These are phyloP conservation scores for Boletus insuetus DNA, from an alignment of 768 basidiomycete species.

Conservation along the genomic window DNA sequence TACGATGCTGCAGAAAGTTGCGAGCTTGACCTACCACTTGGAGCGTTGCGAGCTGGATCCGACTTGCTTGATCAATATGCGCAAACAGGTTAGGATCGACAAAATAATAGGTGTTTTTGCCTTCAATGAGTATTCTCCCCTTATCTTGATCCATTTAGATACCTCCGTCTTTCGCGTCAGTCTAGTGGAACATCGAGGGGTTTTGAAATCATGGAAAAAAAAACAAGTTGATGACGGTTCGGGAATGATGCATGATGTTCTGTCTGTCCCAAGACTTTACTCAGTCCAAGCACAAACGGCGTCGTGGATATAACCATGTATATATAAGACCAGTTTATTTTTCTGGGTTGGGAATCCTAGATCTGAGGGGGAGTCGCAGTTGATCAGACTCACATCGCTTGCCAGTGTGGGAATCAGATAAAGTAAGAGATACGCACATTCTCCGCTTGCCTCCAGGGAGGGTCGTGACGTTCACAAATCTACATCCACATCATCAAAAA, in stretches of 20 bases:
- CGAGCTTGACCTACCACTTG: too few species aligned
- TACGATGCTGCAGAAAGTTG: too few species aligned
- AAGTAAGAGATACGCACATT: conserved; percentile 68
- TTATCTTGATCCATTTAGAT: not conserved
- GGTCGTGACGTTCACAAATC: conserved; percentile 92
- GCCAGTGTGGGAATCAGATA: conserved; percentile 43
- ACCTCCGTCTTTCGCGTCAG: not conserved
- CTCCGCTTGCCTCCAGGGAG: conserved; percentile 90
- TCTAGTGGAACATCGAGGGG: too few species aligned
- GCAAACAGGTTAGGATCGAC: too few species aligned
- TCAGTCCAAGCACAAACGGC: conserved; percentile 14
- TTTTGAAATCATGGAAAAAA: conserved; percentile 9
- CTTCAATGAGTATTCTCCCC: too few species aligned
- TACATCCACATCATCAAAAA: conserved; percentile 27
- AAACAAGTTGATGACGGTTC: conserved; percentile 1
- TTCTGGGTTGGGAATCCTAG: conserved; percentile 32
- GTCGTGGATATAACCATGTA: conserved; percentile 7
- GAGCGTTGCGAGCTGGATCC: too few species aligned
- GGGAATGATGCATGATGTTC: conserved; percentile 5
- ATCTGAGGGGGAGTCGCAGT: not conserved
- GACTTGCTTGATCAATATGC: too few species aligned
- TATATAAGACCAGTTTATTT: conserved; percentile 16
- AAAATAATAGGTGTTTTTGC: too few species aligned
- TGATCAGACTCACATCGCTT: not conserved
- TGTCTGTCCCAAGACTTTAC: conserved; percentile 2